These are phyloP conservation scores for Zasmidium citrigriseum DNA, from an alignment of 2,329 filamentous ascomycete species.

Conservation along the genomic window DNA sequence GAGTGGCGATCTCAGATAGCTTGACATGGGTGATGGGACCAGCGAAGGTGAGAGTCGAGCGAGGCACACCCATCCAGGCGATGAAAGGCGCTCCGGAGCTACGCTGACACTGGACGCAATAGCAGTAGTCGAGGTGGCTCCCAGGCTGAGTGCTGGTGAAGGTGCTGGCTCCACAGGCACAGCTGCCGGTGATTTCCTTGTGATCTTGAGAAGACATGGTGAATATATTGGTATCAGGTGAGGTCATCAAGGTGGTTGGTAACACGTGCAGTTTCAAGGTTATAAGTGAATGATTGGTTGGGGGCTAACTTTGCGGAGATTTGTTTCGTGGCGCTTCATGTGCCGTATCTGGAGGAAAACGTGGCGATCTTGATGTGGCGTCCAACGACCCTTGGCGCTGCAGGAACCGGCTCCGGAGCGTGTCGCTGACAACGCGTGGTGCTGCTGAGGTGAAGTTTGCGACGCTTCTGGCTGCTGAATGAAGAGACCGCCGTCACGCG, in stretches of 20 bases:
- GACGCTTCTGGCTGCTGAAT: neutral
- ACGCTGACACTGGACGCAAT: constrained; percentile 25
- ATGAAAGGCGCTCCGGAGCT: constrained; percentile 24
- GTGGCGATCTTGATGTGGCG: neutral
- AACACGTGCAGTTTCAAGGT: neutral
- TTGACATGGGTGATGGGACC: constrained; percentile 9
- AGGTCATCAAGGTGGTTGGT: neutral
- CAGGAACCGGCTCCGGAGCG: neutral
- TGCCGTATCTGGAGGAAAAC: neutral
- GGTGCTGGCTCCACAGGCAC: constrained; percentile 18
- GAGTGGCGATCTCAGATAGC: constrained; percentile 10
- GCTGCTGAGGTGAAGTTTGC: neutral
- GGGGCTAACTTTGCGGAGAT: neutral
- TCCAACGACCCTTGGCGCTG: neutral
- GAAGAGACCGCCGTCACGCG: neutral
- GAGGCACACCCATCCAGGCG: constrained; percentile 20
- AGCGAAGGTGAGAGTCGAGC: constrained; percentile 11
- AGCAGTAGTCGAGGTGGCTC: constrained; percentile 23
- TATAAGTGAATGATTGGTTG: neutral
- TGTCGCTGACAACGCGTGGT: neutral
- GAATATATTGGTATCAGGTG: neutral
- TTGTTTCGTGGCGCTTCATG: too few relatives aligned
- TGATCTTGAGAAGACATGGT: neutral
- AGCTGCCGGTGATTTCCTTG: constrained; percentile 6
- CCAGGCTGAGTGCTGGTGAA: constrained; percentile 14